Conservation (phyloP, 306 rosid genomes). For the Crotalaria pallida region DNA sequence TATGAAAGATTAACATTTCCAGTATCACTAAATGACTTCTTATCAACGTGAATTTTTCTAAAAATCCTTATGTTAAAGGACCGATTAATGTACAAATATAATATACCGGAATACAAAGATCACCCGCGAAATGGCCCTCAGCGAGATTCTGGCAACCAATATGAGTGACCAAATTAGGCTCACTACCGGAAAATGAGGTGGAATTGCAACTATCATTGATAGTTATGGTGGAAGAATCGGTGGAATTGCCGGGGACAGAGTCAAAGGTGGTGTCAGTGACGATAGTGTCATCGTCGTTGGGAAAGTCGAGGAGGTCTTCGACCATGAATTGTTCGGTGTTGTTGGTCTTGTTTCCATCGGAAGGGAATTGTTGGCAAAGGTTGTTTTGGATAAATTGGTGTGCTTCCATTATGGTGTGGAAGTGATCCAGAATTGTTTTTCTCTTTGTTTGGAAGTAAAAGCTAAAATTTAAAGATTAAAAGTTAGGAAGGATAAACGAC, state of each 20-base stretch:
- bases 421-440: background rate
- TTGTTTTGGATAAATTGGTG: constrained; percentile 35
- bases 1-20: too few species aligned
- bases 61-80: background rate
- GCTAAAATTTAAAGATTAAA: background rate
- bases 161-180: constrained; percentile 20
- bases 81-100: background rate
- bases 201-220: constrained; percentile 49
- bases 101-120: constrained; percentile 72
- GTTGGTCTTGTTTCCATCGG: constrained; percentile 29
- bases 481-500: background rate
- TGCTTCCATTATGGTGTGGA: constrained; percentile 33
- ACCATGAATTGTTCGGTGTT: constrained; percentile 46
- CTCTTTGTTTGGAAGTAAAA: constrained; percentile 6
- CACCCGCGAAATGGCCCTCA: constrained; percentile 47
- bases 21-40: too few species aligned
- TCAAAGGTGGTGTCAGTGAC: constrained; percentile 28
- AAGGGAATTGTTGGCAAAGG: constrained; percentile 29
- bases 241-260: constrained; percentile 30
- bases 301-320: constrained; percentile 73
- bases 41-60: too few species aligned
- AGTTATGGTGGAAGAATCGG: constrained; percentile 43
- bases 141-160: constrained; percentile 29
- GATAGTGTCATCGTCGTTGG: constrained; percentile 48
- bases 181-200: constrained; percentile 37